Evolutionary conservation across 106 monocot species (phyloP), one percentile per base, ranked within the genome.

Genomic region (Alisma plantagoaquatica): DNA sequence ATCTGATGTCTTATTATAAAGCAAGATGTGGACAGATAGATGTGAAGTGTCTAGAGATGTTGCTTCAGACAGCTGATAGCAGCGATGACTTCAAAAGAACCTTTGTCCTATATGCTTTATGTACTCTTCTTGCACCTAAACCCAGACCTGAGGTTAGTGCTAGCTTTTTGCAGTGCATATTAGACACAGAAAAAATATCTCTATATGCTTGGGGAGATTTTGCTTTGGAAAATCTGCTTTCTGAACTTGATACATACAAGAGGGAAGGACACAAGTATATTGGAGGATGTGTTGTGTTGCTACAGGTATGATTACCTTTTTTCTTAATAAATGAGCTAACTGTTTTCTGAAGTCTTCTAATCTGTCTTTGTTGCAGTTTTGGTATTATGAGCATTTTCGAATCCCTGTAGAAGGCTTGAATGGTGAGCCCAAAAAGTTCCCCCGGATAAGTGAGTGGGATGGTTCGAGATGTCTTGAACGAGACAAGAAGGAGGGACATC

Each of bases 121-220:
- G 50, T 22, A 29, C 27, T 51, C 50, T 51, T 51, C 50, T 51
- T 51, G 50, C 50, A 27, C 50, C 50, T 51, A 51, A 51, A 51
- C 50, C 50, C 14, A 51, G 50, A 51, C 50, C 50, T 26, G 50
- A 51, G 25, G 50, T 28, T 22, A 51, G 50, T 27, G 21, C 27
- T 16, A 51, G 10, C 25, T 51, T 51, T 22, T 22, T 51, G 50
- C 50, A 25, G 14, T 51, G 50, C n/a, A 27, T 51, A 27, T 14
- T 22, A 27, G 50, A 51, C 14, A 27, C 50, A 51, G 21, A 27
- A 27, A 25, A 51, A 15, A 51, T 51, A 14, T 51, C 50, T 10
- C 10, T 27, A 27, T 51, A 24, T 51, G 50, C 50, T 51, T 51
- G 50, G 27, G 50, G 50, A 27, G 49, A 27, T 11, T 51, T 50